Percentiles rank a stretch among this genome's conserved stretches.
phyloP scores from a whole-genome alignment of 257 asterid species.

The Catharanthus roseus region DNA sequence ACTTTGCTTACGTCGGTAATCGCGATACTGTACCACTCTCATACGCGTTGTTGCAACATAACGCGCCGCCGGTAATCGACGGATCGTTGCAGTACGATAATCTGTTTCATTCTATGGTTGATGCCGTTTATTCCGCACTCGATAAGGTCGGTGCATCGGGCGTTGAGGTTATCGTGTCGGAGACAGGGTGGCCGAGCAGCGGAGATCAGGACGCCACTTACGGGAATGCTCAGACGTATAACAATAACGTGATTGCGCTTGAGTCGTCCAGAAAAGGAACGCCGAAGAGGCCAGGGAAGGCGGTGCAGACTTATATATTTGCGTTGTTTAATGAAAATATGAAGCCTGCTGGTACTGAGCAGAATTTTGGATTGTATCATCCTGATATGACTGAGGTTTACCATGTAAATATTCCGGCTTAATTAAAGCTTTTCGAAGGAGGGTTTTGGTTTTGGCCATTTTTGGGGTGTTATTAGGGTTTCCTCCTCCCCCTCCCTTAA shows the following conservation, averaged over 20 bases:
- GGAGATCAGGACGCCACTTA: constrained; percentile 29
- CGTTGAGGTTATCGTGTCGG: constrained; percentile 36
- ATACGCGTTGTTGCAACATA: constrained; percentile 25
- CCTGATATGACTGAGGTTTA: constrained; percentile 38
- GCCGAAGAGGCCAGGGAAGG: constrained; percentile 35
- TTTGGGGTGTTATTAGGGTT: too few relatives aligned
- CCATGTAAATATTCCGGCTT: constrained; percentile 19
- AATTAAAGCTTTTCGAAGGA: too few relatives aligned
- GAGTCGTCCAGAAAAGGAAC: constrained; percentile 36
- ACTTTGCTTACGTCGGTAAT: constrained; percentile 25
- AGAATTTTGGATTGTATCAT: constrained; percentile 31
- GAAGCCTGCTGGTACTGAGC: constrained; percentile 30
- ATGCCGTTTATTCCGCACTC: constrained; percentile 32
- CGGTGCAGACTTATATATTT: constrained; percentile 30
- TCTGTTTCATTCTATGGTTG: constrained; percentile 46
- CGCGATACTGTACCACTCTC: constrained; percentile 20
- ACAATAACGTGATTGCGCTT: constrained; percentile 30
- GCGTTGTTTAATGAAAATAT: constrained; percentile 38
- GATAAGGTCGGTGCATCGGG: constrained; percentile 32
- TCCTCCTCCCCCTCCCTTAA: too few relatives aligned
- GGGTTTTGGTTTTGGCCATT: too few relatives aligned
- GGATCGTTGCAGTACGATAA: constrained; percentile 22
- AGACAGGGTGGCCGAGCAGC: constrained; percentile 61
- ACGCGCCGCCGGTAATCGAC: background rate
- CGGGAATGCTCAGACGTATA: constrained; percentile 33